phyloP scores from a whole-genome alignment of 805 yeast species.

The Yarrowia yakushimensis region DNA sequence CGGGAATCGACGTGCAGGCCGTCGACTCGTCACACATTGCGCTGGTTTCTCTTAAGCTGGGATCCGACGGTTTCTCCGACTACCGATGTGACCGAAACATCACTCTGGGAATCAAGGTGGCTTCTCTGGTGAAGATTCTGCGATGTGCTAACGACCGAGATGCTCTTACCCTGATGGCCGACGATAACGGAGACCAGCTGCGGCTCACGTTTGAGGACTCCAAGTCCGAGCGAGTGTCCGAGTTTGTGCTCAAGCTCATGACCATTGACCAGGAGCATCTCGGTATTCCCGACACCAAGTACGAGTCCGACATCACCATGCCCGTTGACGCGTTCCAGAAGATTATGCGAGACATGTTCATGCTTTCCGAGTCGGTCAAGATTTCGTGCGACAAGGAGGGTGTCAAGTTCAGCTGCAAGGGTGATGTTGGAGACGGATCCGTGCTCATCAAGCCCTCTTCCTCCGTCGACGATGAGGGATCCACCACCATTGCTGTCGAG shows the following conservation, averaged over 20 bases:
- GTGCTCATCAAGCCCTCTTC: constrained; percentile 80
- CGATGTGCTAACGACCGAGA: constrained; percentile 90
- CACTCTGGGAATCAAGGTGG: constrained; percentile 86
- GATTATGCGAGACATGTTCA: constrained; percentile 80
- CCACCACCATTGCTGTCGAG: constrained; percentile 70
- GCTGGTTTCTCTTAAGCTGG: constrained; percentile 81
- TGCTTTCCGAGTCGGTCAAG: constrained; percentile 81
- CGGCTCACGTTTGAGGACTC: constrained; percentile 85
- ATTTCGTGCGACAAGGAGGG: constrained; percentile 88
- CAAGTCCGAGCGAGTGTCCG: constrained; percentile 85
- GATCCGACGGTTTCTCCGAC: constrained; percentile 81
- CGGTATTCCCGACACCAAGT: constrained; percentile 89
- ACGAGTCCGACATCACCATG: constrained; percentile 80
- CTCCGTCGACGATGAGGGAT: constrained; percentile 64
- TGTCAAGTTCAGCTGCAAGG: constrained; percentile 83
- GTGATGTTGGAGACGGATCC: constrained; percentile 86
- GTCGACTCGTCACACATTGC: constrained; percentile 96
- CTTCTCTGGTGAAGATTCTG: constrained; percentile 80
- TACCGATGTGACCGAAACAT: constrained; percentile 94
- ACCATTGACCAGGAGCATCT: constrained; percentile 94
- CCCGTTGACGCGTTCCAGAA: constrained; percentile 87
- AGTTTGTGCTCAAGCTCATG: constrained; percentile 87
- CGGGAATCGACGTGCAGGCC: constrained; percentile 94
- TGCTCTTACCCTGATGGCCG: constrained; percentile 82
- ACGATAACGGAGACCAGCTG: constrained; percentile 78